Evolutionary conservation across 2,329 filamentous ascomycete species (phyloP), one percentile per base, ranked within the genome.

Genomic region (Hypoxylon sp.): DNA sequence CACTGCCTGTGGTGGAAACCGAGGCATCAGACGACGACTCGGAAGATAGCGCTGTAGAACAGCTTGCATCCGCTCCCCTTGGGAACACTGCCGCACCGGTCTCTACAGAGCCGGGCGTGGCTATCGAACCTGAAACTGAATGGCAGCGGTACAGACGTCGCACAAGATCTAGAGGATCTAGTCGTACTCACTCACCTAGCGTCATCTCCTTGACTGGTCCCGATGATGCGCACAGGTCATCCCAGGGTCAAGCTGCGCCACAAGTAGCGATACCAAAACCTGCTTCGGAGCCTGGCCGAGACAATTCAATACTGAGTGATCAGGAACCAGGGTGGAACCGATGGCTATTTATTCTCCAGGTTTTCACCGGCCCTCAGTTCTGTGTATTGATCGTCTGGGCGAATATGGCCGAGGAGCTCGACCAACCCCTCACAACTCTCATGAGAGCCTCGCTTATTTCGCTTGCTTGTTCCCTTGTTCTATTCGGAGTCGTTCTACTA

Each of bases 311-410:
- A 4, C 6, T 70, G 14, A 50, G 54, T 28, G 76, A 80, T 8
- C 81, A 83, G 48, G 76, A 79, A 2, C 83, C 85, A 57, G 84
- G 89, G 28, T 98, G 96, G 94, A 97, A 94, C 73, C 87, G 93
- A 54, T 99, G 96, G 95, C 87, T 99, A 2, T 86, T 97, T 11
- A 87, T 89, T 11, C 78, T 96, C 8, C 96, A 99, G 73, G 84
- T 96, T 50, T 93, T 97, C 75, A 92, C 91, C 0, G 93, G 94
- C 0, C 96, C 96, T 0, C 78, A 96, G 20, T 97, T 98, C 78
- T 87, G 94, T 45, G 86, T 92, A 1, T 76, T 93, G 16, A 88
- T 97, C 28, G 77, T 93, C 18, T 97, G 90, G 89, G 89, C 87
- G 22, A 92, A 92, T 71, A 82, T 85, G 57, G 75, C 78, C 38